These are phyloP conservation scores for Parachaetomium inaequale DNA, from an alignment of 495 filamentous ascomycete species.

Conservation along the genomic window DNA sequence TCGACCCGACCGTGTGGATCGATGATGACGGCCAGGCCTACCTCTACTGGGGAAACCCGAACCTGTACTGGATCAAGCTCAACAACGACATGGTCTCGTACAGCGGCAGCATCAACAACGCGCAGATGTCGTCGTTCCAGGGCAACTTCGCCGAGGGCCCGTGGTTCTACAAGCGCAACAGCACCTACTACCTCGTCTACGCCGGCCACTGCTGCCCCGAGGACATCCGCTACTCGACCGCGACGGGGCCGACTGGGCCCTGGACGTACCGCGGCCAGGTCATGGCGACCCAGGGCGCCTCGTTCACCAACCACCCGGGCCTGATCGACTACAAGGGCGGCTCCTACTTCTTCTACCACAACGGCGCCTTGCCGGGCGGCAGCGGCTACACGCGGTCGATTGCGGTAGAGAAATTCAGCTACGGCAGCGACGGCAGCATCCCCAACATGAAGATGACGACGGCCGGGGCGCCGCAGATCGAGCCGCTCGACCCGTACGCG, in stretches of 20 bases:
- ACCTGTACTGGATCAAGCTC: background rate
- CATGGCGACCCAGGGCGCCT: background rate
- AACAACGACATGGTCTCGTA: background rate
- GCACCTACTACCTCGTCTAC: background rate
- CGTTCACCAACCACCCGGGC: conserved; percentile 1
- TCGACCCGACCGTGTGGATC: background rate
- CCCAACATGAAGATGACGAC: background rate
- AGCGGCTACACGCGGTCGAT: background rate
- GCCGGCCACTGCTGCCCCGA: background rate
- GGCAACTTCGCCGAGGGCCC: background rate
- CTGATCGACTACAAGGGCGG: background rate
- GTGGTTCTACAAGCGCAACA: background rate
- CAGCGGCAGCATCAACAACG: background rate
- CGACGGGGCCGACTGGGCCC: background rate
- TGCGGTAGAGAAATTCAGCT: background rate
- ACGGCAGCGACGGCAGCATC: background rate
- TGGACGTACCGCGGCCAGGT: background rate
- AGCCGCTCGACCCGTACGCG: background rate
- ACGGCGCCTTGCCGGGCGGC: background rate
- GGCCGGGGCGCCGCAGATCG: background rate
- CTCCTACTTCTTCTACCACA: background rate
- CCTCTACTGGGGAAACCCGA: background rate
- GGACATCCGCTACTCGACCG: background rate
- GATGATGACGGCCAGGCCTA: background rate
- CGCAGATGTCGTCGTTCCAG: background rate